These are phyloP conservation scores for Spathaspora sp. DNA, from an alignment of 1,139 yeast genomes.

Conservation along the genomic window DNA sequence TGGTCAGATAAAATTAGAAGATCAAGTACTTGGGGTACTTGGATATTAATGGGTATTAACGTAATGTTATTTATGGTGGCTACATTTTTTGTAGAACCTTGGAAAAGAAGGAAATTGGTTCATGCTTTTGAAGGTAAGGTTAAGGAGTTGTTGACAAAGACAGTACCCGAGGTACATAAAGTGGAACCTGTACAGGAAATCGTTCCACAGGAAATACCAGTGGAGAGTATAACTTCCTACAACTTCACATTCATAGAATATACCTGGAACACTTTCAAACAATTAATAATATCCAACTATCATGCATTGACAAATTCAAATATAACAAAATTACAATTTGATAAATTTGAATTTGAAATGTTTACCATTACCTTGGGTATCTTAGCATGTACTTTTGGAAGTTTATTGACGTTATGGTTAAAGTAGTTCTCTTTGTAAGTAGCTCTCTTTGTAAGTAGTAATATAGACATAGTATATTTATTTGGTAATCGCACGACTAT, in stretches of 20 bases:
- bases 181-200: not conserved
- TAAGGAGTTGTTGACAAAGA: conserved; percentile 47
- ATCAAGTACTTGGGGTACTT: conserved; percentile 97
- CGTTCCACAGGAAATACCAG: no score
- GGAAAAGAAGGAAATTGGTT: conserved; percentile 82
- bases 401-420: conserved; percentile 18
- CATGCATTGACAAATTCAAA: conserved; percentile 20
- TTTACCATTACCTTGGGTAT: conserved; percentile 18
- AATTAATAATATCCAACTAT: conserved; percentile 16
- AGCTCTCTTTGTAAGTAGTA: no score
- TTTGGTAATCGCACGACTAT: not conserved
- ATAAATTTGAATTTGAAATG: conserved; percentile 25
- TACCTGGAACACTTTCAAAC: conserved; percentile 21
- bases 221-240: no score
- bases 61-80: conserved; percentile 74
- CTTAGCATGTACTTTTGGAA: conserved; percentile 24
- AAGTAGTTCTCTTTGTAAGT: no score
- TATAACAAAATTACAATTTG: conserved; percentile 19
- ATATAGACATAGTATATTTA: not conserved
- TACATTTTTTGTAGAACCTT: conserved; percentile 88
- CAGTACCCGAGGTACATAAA: no score
- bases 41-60: conserved; percentile 86
- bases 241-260: conserved; percentile 6
- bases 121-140: conserved; percentile 83
- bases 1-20: conserved; percentile 97